phyloP scores from a whole-genome alignment of 306 rosid species.

The Corylus americana region DNA sequence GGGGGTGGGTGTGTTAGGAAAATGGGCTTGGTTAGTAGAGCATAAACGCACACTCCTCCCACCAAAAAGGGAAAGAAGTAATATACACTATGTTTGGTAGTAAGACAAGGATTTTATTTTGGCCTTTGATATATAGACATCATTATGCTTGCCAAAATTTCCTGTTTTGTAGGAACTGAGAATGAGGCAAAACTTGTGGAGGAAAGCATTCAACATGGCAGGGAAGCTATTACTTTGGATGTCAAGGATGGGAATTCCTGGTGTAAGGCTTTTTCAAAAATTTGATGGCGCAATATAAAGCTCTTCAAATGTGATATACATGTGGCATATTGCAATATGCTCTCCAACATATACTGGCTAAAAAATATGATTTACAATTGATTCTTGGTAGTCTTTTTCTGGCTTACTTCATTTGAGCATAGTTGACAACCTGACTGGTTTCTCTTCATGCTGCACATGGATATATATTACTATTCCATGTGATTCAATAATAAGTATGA shows the following conservation, averaged over 20 bases:
- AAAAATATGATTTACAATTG: background rate
- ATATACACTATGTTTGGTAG: background rate
- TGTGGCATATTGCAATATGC: background rate
- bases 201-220: slow-evolving; percentile 94
- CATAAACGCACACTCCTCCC: background rate
- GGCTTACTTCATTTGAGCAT: background rate
- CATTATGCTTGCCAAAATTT: slow-evolving; percentile 20
- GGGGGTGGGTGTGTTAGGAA: background rate
- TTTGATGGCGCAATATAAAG: background rate
- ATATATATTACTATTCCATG: background rate
- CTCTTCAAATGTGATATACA: slow-evolving; percentile 3
- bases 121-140: slow-evolving; percentile 6
- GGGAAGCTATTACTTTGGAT: slow-evolving; percentile 86
- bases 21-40: background rate
- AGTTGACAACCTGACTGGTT: background rate
- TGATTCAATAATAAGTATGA: background rate
- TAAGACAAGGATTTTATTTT: slow-evolving; percentile 12
- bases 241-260: slow-evolving; percentile 94
- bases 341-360: background rate
- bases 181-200: slow-evolving; percentile 84
- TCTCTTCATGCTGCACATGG: background rate
- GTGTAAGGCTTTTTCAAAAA: slow-evolving; percentile 60
- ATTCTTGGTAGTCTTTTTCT: slow-evolving; percentile 7
- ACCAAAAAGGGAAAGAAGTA: background rate
- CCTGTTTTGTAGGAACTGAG: slow-evolving; percentile 59